Evolutionary conservation across 805 yeast genomes (phyloP).

Genomic region (Brettanomyces anomalus): DNA sequence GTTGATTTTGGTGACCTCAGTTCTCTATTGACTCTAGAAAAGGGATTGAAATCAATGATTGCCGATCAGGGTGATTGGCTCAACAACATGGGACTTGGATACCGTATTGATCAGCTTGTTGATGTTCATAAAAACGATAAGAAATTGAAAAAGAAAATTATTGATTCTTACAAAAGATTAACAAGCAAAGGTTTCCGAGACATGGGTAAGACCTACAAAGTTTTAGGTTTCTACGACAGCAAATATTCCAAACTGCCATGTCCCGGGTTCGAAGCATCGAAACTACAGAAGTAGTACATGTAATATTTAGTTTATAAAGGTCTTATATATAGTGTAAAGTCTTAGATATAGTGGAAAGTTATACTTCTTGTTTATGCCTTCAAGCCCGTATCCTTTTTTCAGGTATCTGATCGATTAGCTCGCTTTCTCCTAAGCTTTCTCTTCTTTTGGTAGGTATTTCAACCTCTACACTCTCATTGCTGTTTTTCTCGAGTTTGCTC

Average conservation of each 20-base stretch:
- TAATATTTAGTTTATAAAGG: too few relatives aligned
- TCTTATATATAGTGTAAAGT: too few relatives aligned
- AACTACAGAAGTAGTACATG: neutral
- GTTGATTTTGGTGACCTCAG: conserved; percentile 66
- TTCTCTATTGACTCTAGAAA: conserved; percentile 20
- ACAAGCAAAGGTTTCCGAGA: conserved; percentile 49
- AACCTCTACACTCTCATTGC: neutral
- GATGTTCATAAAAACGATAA: conserved; percentile 33
- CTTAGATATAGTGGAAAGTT: too few relatives aligned
- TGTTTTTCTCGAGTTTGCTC: neutral
- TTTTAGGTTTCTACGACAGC: conserved; percentile 39
- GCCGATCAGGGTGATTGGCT: conserved; percentile 72
- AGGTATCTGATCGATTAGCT: too few relatives aligned
- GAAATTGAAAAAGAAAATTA: conserved; percentile 39
- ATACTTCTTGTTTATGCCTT: too few relatives aligned
- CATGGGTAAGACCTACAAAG: conserved; percentile 76
- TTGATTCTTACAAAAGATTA: conserved; percentile 50
- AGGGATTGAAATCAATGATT: conserved; percentile 16
- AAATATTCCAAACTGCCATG: conserved; percentile 37
- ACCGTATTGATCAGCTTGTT: conserved; percentile 51
- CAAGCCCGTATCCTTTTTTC: too few relatives aligned
- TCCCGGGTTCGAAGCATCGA: conserved; percentile 42
- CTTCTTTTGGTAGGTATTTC: neutral
- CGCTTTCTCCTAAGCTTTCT: too few relatives aligned
- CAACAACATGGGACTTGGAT: conserved; percentile 65